Evolutionary conservation across 2,329 filamentous ascomycete species (phyloP), one percentile per base, ranked within the genome.

Genomic region (Botryotinia calthae): DNA sequence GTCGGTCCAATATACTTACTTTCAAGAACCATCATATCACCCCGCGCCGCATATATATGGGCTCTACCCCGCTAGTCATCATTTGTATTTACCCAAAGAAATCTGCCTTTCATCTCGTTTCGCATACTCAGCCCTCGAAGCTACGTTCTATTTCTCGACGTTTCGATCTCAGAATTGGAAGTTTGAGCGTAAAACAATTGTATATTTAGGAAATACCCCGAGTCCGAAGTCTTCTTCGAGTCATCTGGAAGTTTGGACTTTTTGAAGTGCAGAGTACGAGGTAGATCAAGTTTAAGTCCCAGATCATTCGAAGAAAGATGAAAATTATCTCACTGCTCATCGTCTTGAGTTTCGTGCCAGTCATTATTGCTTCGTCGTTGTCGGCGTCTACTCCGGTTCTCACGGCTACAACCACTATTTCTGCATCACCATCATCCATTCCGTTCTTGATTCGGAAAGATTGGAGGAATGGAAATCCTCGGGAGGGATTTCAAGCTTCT

Each of bases 21-120:
- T 3, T 2, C 9, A 28, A 34, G 34, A 56, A n/a, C 22, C 34
- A 69, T 9, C 22, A n/a, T 40, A 22, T 46, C 37, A 56, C 22
- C 37, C 69, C 28, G 25, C 14, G 46, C 37, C 61, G 12, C 48
- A 66, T 56, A 67, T 18, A 56, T 56, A 67, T 34, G 18, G 46
- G 10, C 25, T 46, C 46, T 71, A 66, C 61, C 70, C 61, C 70
- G 20, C 46, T 12, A 71, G 25, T 66, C 37, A 46, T 42, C 59
- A 48, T 44, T 37, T 16, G 10, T 4, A 28, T 70, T 25, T 37
- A 14, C 14, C 25, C 31, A 48, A 4, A 8, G 12, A 46, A 18
- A 10, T 9, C 28, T 40, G 6, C 12, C 8, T 14, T 58, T 9
- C 14, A 28, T 16, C 48, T 31, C 14, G 44, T 46, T 20, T 66